Conservation (phyloP, 2,329 filamentous ascomycete species). For the Fusarium citri region DNA sequence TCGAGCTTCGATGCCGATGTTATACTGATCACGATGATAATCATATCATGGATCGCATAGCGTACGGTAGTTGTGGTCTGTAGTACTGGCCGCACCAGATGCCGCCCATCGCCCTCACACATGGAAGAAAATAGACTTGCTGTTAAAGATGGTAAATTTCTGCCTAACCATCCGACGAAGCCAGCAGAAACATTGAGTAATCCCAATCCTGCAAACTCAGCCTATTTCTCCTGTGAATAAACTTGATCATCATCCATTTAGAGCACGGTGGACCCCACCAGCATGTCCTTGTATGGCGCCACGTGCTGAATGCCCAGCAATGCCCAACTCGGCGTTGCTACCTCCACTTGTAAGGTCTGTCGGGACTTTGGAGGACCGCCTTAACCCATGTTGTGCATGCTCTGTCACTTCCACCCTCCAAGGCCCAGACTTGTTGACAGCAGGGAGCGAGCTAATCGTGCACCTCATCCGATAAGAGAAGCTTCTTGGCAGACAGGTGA, state of each 20-base stretch:
- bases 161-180: conserved; percentile 23
- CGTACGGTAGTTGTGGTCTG: conserved; percentile 2
- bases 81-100: not conserved
- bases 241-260: conserved; percentile 34
- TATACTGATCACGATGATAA: conserved; percentile 21
- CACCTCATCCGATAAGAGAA: conserved; percentile 22
- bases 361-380: conserved; percentile 10
- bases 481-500: conserved; percentile 7
- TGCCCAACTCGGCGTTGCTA: conserved; percentile 38
- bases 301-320: conserved; percentile 43
- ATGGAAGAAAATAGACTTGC: not conserved
- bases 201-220: conserved; percentile 6
- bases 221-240: conserved; percentile 24
- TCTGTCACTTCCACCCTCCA: conserved; percentile 20
- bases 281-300: conserved; percentile 45
- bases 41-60: not conserved
- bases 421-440: conserved; percentile 1
- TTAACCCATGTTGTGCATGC: conserved; percentile 16
- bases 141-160: conserved; percentile 18
- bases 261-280: conserved; percentile 37
- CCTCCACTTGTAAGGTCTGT: conserved; percentile 23
- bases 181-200: conserved; percentile 10
- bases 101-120: conserved; percentile 3
- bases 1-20: conserved; percentile 8
- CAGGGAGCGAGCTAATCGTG: conserved; percentile 22